Evolutionary conservation across 768 basidiomycete genomes (phyloP).

Genomic region (Kwoniella mangroviensis): DNA sequence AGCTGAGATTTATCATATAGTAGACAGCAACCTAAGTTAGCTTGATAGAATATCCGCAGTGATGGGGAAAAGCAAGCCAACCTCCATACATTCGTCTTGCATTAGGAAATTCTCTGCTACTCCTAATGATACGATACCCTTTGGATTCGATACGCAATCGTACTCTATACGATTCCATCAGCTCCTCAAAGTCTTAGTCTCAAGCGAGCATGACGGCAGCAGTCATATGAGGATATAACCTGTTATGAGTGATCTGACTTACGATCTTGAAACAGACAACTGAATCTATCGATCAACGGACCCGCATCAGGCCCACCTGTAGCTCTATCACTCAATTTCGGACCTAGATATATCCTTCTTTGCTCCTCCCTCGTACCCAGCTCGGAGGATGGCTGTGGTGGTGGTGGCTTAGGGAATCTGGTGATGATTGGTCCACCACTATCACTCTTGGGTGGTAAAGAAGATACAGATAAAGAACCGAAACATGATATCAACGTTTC

Average conservation of each 20-base stretch:
- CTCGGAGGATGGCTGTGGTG: constrained; percentile 26
- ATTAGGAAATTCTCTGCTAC: constrained; percentile 55
- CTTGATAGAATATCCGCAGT: background rate
- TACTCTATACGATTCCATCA: constrained; percentile 24
- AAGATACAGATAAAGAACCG: constrained; percentile 25
- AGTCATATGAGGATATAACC: background rate
- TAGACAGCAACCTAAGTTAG: constrained; percentile 13
- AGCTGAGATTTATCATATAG: constrained; percentile 23
- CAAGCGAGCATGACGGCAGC: no score
- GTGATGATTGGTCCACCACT: constrained; percentile 27
- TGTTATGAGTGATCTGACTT: constrained; percentile 10
- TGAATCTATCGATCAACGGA: constrained; percentile 52
- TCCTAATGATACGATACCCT: constrained; percentile 53
- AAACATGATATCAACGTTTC: constrained; percentile 46
- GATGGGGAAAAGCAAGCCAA: constrained; percentile 9
- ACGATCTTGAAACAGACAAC: constrained; percentile 53
- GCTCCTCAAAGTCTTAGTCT: background rate
- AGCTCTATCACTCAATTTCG: constrained; percentile 46
- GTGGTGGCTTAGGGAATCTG: constrained; percentile 39
- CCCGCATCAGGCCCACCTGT: constrained; percentile 53
- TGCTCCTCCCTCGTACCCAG: constrained; percentile 42
- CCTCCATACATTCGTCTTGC: constrained; percentile 47
- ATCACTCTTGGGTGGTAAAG: background rate
- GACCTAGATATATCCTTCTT: constrained; percentile 46
- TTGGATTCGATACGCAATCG: constrained; percentile 47